Evolutionary conservation across 805 yeast genomes (phyloP).

Genomic region (Wickerhamiella occidentalis): DNA sequence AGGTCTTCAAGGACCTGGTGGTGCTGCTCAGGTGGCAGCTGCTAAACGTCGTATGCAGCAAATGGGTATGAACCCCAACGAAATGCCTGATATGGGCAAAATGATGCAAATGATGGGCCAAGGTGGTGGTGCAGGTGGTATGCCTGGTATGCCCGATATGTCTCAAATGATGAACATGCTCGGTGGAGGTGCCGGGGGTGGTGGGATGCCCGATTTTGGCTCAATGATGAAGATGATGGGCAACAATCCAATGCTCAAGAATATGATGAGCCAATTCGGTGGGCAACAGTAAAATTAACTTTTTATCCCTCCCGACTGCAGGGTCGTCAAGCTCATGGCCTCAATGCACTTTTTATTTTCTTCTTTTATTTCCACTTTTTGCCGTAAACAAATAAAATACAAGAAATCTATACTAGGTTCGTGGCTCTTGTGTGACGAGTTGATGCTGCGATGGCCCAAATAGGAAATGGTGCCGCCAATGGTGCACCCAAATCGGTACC

Average conservation of each 20-base stretch:
- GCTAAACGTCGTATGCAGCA: slow-evolving; percentile 35
- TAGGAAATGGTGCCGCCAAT: neutral
- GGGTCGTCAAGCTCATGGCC: neutral
- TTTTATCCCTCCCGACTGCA: too few relatives aligned
- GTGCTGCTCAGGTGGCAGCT: slow-evolving; percentile 35
- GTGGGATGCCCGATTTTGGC: slow-evolving; percentile 51
- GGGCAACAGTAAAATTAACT: neutral
- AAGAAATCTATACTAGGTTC: neutral
- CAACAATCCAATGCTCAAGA: slow-evolving; percentile 37
- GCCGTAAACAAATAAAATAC: too few relatives aligned
- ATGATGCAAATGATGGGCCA: slow-evolving; percentile 28
- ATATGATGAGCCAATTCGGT: slow-evolving; percentile 32
- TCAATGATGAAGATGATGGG: slow-evolving; percentile 50
- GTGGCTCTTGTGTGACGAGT: too few relatives aligned
- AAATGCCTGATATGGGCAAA: slow-evolving; percentile 22
- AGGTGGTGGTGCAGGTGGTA: slow-evolving; percentile 40
- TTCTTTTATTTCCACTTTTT: neutral
- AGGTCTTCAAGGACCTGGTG: slow-evolving; percentile 27
- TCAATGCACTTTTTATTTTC: too few relatives aligned
- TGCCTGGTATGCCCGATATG: slow-evolving; percentile 46
- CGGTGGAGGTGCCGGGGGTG: slow-evolving; percentile 45
- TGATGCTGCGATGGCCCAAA: neutral
- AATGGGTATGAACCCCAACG: slow-evolving; percentile 38
- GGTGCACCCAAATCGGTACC: neutral
- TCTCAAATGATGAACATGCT: slow-evolving; percentile 40